phyloP scores from a whole-genome alignment of 129 eudicot species.

The Pittosporum tobira region DNA sequence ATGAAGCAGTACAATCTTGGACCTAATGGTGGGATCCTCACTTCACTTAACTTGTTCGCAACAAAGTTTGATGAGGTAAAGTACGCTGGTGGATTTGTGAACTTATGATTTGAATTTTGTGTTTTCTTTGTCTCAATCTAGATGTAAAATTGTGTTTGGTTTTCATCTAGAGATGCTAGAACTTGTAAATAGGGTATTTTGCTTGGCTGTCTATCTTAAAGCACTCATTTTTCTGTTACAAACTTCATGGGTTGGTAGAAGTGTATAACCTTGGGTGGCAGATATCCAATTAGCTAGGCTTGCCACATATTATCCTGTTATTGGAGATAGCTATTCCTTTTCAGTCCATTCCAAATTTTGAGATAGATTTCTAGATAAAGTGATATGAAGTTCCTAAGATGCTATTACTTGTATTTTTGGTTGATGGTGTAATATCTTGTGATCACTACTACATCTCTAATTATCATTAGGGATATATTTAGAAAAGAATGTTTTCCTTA shows the following conservation, averaged over 20 bases:
- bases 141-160: background rate
- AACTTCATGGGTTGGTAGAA: background rate
- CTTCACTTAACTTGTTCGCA: conserved; percentile 87
- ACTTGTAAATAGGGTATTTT: background rate
- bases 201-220: background rate
- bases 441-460: too few relatives aligned
- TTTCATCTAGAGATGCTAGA: background rate
- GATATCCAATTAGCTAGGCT: too few relatives aligned
- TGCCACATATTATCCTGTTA: too few relatives aligned
- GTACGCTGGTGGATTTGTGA: background rate
- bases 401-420: too few relatives aligned
- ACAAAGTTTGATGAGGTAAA: conserved; percentile 95
- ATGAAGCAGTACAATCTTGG: conserved; percentile 96
- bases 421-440: too few relatives aligned
- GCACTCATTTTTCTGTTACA: background rate
- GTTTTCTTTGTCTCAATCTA: background rate
- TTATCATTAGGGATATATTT: too few relatives aligned
- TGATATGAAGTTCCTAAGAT: too few relatives aligned
- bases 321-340: too few relatives aligned
- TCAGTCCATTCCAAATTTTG: too few relatives aligned
- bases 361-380: too few relatives aligned
- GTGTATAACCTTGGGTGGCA: background rate
- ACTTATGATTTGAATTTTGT: background rate
- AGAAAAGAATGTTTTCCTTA: too few relatives aligned
- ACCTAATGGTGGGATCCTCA: conserved; percentile 86